Conservation (phyloP, 371 early-diverging fungal species). For the Scutellospora calospora region DNA sequence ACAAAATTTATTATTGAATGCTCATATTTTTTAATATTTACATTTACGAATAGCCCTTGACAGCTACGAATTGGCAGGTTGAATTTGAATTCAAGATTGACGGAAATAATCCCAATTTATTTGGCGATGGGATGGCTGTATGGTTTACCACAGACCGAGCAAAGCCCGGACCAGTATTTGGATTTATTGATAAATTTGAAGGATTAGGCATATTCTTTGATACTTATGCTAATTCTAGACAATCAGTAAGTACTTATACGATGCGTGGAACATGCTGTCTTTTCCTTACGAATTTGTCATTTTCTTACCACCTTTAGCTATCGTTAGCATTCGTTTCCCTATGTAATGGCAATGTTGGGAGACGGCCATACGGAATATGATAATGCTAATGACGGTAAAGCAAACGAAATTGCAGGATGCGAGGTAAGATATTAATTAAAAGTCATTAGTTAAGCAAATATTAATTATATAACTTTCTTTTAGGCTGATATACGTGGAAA, state of each 20-base stretch:
- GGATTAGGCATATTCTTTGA: slow-evolving; percentile 97
- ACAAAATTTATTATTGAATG: background rate
- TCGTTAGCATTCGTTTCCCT: slow-evolving; percentile 80
- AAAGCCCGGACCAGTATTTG: slow-evolving; percentile 83
- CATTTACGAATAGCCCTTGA: slow-evolving; percentile 61
- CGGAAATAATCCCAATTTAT: slow-evolving; percentile 68
- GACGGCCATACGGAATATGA: slow-evolving; percentile 90
- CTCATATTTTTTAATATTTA: background rate
- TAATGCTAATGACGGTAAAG: slow-evolving; percentile 81
- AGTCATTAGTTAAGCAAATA: slow-evolving; percentile 32
- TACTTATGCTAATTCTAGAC: slow-evolving; percentile 91
- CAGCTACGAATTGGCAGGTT: slow-evolving; percentile 80
- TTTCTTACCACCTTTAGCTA: background rate
- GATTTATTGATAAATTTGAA: slow-evolving; percentile 84
- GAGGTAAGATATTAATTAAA: slow-evolving; percentile 57
- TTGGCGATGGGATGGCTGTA: slow-evolving; percentile 97
- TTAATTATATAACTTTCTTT: slow-evolving; percentile 2
- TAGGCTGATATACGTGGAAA: slow-evolving; percentile 79
- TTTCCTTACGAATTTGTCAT: background rate
- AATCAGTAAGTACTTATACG: slow-evolving; percentile 63
- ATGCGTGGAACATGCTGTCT: background rate
- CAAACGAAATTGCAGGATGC: slow-evolving; percentile 73
- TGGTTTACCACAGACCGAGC: slow-evolving; percentile 78
- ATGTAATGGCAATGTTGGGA: slow-evolving; percentile 91
- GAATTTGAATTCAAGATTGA: slow-evolving; percentile 93